These are phyloP conservation scores for Stentor roeselii DNA, from an alignment of 73 alveolate genomes.

Conservation along the genomic window DNA sequence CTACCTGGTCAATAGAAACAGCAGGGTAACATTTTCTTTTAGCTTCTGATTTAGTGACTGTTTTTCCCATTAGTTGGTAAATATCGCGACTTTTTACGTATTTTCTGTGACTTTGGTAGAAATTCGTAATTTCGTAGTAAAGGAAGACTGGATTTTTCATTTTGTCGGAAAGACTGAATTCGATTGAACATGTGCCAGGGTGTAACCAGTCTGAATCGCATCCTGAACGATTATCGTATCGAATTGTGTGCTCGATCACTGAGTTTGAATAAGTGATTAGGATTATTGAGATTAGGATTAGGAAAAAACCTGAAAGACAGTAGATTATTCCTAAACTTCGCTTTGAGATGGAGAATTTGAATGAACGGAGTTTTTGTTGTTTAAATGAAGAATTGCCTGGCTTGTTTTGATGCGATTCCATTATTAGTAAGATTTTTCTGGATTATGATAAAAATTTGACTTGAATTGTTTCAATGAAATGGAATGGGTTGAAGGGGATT, in stretches of 20 bases:
- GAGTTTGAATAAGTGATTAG: constrained; percentile 51
- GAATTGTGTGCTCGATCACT: constrained; percentile 51
- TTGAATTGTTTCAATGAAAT: too few species aligned
- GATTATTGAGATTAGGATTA: constrained; percentile 66
- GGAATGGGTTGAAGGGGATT: too few species aligned
- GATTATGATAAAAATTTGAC: too few species aligned
- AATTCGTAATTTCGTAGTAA: constrained; percentile 73
- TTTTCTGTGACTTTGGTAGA: constrained; percentile 81
- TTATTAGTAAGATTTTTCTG: too few species aligned
- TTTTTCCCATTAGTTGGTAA: constrained; percentile 67
- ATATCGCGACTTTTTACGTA: constrained; percentile 69
- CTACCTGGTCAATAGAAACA: constrained; percentile 50
- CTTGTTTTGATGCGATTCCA: too few species aligned
- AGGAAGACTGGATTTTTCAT: constrained; percentile 67
- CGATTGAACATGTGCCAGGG: constrained; percentile 32
- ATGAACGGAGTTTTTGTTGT: constrained; percentile 80
- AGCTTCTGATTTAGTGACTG: constrained; percentile 42
- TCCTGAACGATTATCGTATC: constrained; percentile 50
- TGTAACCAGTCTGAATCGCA: constrained; percentile 31
- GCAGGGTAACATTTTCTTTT: constrained; percentile 74
- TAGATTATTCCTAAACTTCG: constrained; percentile 53
- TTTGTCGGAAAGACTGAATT: constrained; percentile 35
- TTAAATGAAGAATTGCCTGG: constrained; percentile 64
- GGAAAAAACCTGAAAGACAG: constrained; percentile 66
- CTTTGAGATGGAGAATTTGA: constrained; percentile 82